phyloP scores from a whole-genome alignment of 2,329 filamentous ascomycete genomes.

The Leptographium galeiforme region DNA sequence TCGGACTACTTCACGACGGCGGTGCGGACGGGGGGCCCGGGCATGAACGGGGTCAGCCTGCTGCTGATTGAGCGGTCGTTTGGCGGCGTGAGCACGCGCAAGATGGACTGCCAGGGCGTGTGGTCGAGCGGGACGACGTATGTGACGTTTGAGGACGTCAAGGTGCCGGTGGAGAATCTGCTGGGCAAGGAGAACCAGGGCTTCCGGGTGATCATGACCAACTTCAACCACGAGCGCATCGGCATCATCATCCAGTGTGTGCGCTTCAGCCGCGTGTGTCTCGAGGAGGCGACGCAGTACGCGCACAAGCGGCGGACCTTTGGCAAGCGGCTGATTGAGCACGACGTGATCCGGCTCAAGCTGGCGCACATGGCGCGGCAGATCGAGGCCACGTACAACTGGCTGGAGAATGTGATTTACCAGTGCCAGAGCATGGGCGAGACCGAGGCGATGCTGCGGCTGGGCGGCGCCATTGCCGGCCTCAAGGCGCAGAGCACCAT shows the following conservation, averaged over 20 bases:
- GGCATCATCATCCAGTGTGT: constrained; percentile 97
- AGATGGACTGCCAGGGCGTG: constrained; percentile 98
- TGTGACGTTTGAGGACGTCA: constrained; percentile 96
- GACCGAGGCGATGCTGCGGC: constrained; percentile 87
- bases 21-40: constrained; percentile 73
- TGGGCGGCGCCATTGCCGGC: constrained; percentile 84
- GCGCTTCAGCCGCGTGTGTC: constrained; percentile 92
- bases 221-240: constrained; percentile 98
- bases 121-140: constrained; percentile 94
- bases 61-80: constrained; percentile 79
- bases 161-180: constrained; percentile 97
- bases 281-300: constrained; percentile 92
- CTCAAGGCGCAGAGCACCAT: constrained; percentile 89
- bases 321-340: constrained; percentile 90
- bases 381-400: constrained; percentile 93
- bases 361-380: constrained; percentile 96
- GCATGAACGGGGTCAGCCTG: constrained; percentile 86
- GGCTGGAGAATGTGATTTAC: constrained; percentile 90
- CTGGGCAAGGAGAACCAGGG: constrained; percentile 97
- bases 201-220: constrained; percentile 97
- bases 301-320: constrained; percentile 95
- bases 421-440: constrained; percentile 90
- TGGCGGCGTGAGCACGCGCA: constrained; percentile 79
- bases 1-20: constrained; percentile 95
- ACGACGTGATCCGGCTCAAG: constrained; percentile 95